Conservation (phyloP, 805 yeast genomes). For the Spathaspora gorwiae region DNA sequence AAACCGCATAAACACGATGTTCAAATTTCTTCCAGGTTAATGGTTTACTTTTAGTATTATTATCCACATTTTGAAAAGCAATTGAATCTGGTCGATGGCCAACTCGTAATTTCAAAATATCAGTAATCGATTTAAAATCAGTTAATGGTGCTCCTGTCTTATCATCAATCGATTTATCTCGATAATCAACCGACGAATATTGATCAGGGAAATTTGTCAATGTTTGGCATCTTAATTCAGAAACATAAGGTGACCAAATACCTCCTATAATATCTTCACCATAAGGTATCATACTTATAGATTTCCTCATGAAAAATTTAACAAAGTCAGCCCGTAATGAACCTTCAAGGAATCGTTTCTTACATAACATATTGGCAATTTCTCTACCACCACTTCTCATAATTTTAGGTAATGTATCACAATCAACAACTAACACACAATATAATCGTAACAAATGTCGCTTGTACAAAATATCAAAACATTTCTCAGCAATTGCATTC, state of each 20-base stretch:
- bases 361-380: constrained; percentile 85
- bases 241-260: constrained; percentile 75
- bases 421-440: constrained; percentile 76
- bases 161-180: constrained; percentile 73
- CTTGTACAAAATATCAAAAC: constrained; percentile 38
- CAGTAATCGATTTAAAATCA: constrained; percentile 66
- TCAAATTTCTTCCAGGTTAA: constrained; percentile 79
- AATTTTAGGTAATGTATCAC: constrained; percentile 79
- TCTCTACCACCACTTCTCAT: constrained; percentile 82
- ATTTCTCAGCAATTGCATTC: constrained; percentile 40
- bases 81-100: constrained; percentile 69
- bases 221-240: constrained; percentile 57
- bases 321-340: constrained; percentile 74
- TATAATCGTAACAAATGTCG: constrained; percentile 72
- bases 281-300: constrained; percentile 61
- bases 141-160: constrained; percentile 70
- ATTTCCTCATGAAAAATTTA: constrained; percentile 65
- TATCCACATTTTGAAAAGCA: constrained; percentile 55
- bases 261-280: constrained; percentile 79
- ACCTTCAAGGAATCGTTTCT: constrained; percentile 73
- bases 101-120: constrained; percentile 76
- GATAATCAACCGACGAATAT: constrained; percentile 73
- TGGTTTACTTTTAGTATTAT: constrained; percentile 33
- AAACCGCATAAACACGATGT: constrained; percentile 66
- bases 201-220: constrained; percentile 68